Conservation (phyloP, 345 rosid species). For the Bruguiera parviflora region DNA sequence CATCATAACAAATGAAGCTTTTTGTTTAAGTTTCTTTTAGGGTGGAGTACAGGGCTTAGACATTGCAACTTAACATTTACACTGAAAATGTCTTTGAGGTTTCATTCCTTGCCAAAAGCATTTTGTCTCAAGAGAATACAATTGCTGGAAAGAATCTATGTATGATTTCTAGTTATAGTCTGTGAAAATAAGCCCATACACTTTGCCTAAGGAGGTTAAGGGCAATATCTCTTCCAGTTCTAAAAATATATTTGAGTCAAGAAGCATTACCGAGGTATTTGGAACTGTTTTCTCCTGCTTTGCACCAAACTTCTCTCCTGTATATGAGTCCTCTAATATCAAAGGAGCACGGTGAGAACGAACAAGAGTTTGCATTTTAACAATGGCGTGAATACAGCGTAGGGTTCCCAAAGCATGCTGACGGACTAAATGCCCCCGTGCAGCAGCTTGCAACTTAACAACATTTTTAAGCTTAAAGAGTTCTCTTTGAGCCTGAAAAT, state of each 20-base stretch:
- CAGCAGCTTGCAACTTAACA: constrained; percentile 85
- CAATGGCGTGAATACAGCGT: constrained; percentile 81
- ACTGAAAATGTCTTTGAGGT: background rate
- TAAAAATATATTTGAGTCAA: constrained; percentile 7
- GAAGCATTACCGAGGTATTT: constrained; percentile 38
- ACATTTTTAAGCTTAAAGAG: constrained; percentile 63
- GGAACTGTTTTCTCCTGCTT: constrained; percentile 31
- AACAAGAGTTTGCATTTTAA: constrained; percentile 84
- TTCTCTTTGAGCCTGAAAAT: constrained; percentile 59
- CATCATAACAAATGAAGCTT: no score
- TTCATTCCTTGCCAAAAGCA: background rate
- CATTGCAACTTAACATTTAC: background rate
- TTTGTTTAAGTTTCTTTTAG: background rate
- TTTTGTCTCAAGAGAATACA: background rate
- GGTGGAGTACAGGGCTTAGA: background rate
- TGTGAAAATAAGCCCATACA: background rate
- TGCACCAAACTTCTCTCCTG: constrained; percentile 19
- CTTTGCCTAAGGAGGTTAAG: background rate
- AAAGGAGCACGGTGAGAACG: constrained; percentile 62
- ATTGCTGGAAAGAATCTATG: no score
- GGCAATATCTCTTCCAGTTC: no score
- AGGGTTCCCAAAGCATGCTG: constrained; percentile 82
- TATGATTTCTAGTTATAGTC: background rate
- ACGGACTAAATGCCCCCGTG: constrained; percentile 88
- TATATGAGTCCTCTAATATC: constrained; percentile 28